Percentiles rank a stretch among this genome's conserved stretches.
Conservation (phyloP, 306 rosid species). For the Senna tora region DNA sequence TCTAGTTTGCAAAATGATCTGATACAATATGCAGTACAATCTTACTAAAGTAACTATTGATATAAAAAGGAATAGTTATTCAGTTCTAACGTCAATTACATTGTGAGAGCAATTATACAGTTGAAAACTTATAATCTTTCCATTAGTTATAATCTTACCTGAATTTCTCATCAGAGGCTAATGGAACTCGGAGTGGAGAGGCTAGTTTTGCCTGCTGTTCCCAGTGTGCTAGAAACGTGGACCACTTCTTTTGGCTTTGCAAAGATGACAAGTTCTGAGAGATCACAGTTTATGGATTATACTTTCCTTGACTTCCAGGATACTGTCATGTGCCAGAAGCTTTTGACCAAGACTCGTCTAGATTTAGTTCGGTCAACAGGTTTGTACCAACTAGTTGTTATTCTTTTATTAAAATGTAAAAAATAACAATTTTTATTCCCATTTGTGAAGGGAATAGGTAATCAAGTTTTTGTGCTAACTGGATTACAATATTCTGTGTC, state of each 20-base stretch:
- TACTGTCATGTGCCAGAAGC: constrained; percentile 84
- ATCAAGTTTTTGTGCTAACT: constrained; percentile 20
- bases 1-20: background rate
- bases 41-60: constrained; percentile 3
- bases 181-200: constrained; percentile 75
- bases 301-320: constrained; percentile 80
- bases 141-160: constrained; percentile 18
- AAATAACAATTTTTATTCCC: background rate
- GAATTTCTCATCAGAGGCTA: constrained; percentile 58
- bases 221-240: constrained; percentile 79
- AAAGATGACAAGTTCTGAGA: constrained; percentile 63
- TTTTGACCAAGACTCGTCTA: constrained; percentile 48
- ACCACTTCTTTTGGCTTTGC: constrained; percentile 73
- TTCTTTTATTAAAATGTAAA: too few species aligned
- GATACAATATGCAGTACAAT: background rate
- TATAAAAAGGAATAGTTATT: constrained; percentile 5
- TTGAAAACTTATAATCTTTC: background rate
- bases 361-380: constrained; percentile 42
- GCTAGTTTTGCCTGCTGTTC: constrained; percentile 82
- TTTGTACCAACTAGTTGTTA: constrained; percentile 16
- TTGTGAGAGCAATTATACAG: background rate
- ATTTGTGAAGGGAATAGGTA: constrained; percentile 1
- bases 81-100: background rate
- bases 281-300: constrained; percentile 63
- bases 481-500: constrained; percentile 14